phyloP scores from a whole-genome alignment of 2,329 filamentous ascomycete genomes.

The Curvularia hawaiiensis region DNA sequence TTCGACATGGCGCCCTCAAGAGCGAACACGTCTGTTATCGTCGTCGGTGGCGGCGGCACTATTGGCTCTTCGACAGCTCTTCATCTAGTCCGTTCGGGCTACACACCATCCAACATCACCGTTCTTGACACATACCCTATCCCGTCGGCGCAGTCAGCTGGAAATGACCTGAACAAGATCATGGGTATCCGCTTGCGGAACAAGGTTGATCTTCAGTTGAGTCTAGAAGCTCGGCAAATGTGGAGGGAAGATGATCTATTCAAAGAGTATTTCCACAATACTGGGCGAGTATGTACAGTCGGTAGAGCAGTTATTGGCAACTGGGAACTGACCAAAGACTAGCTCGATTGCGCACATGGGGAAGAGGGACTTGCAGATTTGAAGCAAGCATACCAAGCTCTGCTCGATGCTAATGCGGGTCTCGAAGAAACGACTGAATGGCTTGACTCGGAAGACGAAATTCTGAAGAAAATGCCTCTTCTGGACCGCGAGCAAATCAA shows the following conservation, averaged over 20 bases:
- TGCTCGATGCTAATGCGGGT: constrained; percentile 37
- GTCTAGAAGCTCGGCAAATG: constrained; percentile 44
- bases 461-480: constrained; percentile 49
- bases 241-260: constrained; percentile 56
- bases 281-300: constrained; percentile 39
- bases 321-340: not conserved
- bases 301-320: not conserved
- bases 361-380: constrained; percentile 48
- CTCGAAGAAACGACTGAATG: constrained; percentile 50
- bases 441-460: constrained; percentile 53
- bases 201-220: constrained; percentile 46
- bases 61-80: constrained; percentile 61
- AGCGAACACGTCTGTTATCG: constrained; percentile 39
- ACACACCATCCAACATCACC: constrained; percentile 52
- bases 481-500: constrained; percentile 50
- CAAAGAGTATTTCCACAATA: constrained; percentile 54
- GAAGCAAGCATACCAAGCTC: constrained; percentile 43
- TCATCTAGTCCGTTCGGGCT: constrained; percentile 56
- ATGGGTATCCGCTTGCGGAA: constrained; percentile 48
- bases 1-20: constrained; percentile 25
- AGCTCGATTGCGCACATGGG: constrained; percentile 43
- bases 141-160: constrained; percentile 55
- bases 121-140: constrained; percentile 55
- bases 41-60: constrained; percentile 58
- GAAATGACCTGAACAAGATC: constrained; percentile 60